Evolutionary conservation across 2,329 filamentous ascomycete genomes (phyloP), one percentile per base, ranked within the genome.

Genomic region (Zasmidium angulare): DNA sequence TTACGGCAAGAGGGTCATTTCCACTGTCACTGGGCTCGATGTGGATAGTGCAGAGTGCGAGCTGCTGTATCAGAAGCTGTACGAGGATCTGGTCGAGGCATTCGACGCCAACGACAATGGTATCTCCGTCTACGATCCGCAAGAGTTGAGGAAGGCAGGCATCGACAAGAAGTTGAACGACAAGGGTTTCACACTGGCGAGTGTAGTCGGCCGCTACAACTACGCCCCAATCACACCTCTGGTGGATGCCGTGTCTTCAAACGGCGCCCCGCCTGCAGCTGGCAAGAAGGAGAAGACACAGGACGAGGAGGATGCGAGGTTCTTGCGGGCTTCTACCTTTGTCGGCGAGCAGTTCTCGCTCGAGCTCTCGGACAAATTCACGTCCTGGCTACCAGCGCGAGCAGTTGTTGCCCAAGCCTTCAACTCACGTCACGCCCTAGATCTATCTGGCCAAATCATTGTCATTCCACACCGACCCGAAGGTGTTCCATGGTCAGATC

Each of bases 71-170:
- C 82, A 86, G 71, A 97, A 97, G 81, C 79, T 99, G 53, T 99
- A 99, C 82, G 86, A 89, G 67, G 89, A 89, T 76, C 97, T 98
- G 75, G 83, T 99, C 74, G 95, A 99, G 81, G 92, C 95, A 1
- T 88, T 99, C 58, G 95, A 99, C 77, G 95, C 93, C 59, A 93
- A 99, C 77, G 95, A 99, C 82, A 99, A 99, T 76, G 95, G 95
- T 67, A 89, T 99, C 72, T 88, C 87, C 23, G 84, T 82, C 59
- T 96, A 96, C 78, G 91, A 96, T 73, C 82, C 89, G 24, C 82
- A 82, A 22, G 86, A 81, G 29, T 74, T 96, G 19, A 77, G 84
- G 26, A 82, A 86, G 26, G 89, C 90, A 0, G 89, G 88, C 2
- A 76, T 97, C 46, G 80, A 89, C 76, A 95, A 93, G 81, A 87